Conservation (phyloP, 2,329 filamentous ascomycete species). For the Epichloe glyceriae region DNA sequence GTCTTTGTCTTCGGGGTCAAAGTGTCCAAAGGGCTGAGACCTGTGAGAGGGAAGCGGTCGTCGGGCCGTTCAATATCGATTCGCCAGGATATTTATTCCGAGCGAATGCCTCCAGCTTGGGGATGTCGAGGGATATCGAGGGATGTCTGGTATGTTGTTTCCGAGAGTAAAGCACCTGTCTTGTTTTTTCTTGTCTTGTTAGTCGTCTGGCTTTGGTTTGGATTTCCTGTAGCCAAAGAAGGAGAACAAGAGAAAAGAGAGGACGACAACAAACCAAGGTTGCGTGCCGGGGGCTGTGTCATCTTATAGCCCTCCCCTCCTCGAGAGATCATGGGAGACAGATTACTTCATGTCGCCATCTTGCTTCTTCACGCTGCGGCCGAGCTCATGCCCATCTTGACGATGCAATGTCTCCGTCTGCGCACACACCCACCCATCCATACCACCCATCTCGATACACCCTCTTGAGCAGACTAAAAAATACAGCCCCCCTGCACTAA, state of each 20-base stretch:
- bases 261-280: neutral
- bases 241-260: neutral
- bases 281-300: neutral
- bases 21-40: no score
- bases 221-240: neutral
- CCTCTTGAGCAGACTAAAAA: conserved; percentile 1
- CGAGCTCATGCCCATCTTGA: neutral
- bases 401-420: neutral
- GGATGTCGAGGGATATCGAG: no score
- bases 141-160: no score
- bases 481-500: neutral
- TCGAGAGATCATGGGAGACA: neutral
- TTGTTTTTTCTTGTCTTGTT: neutral
- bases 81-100: no score
- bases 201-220: neutral
- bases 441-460: conserved; percentile 1
- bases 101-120: no score
- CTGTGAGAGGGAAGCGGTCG: no score
- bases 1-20: neutral
- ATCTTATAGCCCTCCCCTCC: conserved; percentile 1
- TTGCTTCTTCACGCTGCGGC: neutral
- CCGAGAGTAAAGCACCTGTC: no score
- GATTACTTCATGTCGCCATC: neutral
- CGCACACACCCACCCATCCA: neutral
- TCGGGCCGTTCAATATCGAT: no score